These are phyloP conservation scores for Bruguiera gymnorhiza DNA, from an alignment of 345 rosid species.

Conservation along the genomic window DNA sequence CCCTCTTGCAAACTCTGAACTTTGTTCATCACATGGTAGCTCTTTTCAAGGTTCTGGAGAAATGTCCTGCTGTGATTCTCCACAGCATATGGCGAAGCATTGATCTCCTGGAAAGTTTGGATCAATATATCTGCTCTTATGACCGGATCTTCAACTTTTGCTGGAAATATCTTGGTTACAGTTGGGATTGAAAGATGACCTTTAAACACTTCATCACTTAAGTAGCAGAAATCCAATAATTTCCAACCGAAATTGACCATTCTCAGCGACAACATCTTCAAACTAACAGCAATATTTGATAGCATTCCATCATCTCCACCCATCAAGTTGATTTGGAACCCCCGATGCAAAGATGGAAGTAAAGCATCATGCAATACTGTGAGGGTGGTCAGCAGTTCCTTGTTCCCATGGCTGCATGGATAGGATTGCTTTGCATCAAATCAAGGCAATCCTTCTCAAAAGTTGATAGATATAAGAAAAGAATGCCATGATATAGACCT, in stretches of 20 bases:
- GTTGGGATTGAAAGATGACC: constrained; percentile 42
- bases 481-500: background rate
- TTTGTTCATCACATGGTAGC: constrained; percentile 48
- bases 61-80: constrained; percentile 49
- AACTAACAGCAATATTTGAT: constrained; percentile 46
- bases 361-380: constrained; percentile 76
- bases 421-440: constrained; percentile 18
- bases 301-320: constrained; percentile 47
- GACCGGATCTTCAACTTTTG: constrained; percentile 84
- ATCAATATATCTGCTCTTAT: constrained; percentile 79
- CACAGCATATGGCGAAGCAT: constrained; percentile 48
- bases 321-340: constrained; percentile 44
- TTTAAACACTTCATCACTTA: constrained; percentile 50
- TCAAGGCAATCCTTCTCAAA: constrained; percentile 5
- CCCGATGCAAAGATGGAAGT: constrained; percentile 69
- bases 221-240: constrained; percentile 64
- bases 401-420: constrained; percentile 71
- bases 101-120: constrained; percentile 73
- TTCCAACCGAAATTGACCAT: constrained; percentile 72
- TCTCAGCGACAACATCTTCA: constrained; percentile 73
- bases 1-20: constrained; percentile 60
- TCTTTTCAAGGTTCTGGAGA: constrained; percentile 61
- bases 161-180: constrained; percentile 74
- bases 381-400: constrained; percentile 63
- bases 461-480: background rate